Conservation (phyloP, 495 filamentous ascomycete genomes). For the Schizothecium vesticola region DNA sequence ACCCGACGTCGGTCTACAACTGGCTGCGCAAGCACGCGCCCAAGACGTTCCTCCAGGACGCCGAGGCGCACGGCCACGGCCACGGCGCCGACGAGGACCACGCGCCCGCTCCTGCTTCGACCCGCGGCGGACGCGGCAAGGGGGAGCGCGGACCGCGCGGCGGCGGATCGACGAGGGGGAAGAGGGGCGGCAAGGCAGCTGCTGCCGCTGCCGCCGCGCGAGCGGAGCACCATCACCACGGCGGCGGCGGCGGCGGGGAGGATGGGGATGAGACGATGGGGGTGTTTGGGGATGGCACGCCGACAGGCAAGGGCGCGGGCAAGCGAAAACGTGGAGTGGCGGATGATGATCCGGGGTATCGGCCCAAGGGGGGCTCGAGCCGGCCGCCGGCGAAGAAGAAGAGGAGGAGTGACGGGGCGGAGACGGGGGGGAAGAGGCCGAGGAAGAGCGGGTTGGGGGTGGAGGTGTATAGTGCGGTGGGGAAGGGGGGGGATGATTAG, state of each 20-base stretch:
- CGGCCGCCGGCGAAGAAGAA: constrained; percentile 61
- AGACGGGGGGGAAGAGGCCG: constrained; percentile 18
- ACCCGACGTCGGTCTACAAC: constrained; percentile 82
- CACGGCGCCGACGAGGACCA: constrained; percentile 46
- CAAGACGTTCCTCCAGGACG: constrained; percentile 76
- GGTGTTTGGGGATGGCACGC: constrained; percentile 36
- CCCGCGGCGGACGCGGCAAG: constrained; percentile 15
- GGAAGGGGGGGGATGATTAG: constrained; percentile 1
- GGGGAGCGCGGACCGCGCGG: constrained; percentile 12
- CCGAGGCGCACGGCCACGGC: constrained; percentile 55
- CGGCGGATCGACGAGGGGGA: constrained; percentile 17
- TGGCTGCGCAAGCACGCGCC: constrained; percentile 84
- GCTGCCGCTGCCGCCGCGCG: constrained; percentile 1
- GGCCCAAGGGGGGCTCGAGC: constrained; percentile 59
- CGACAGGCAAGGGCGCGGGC: constrained; percentile 18
- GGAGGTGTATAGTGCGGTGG: background rate
- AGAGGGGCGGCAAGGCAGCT: constrained; percentile 22
- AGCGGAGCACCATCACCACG: constrained; percentile 31
- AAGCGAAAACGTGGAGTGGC: constrained; percentile 48
- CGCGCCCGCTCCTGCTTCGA: constrained; percentile 19
- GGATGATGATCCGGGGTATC: constrained; percentile 65
- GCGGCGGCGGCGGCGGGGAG: too few species aligned
- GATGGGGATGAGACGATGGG: constrained; percentile 34
- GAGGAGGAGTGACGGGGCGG: constrained; percentile 40
- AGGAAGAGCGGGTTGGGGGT: constrained; percentile 26